Evolutionary conservation across 208 protist genomes (phyloP).

Genomic region (Hexamita inflata): DNA sequence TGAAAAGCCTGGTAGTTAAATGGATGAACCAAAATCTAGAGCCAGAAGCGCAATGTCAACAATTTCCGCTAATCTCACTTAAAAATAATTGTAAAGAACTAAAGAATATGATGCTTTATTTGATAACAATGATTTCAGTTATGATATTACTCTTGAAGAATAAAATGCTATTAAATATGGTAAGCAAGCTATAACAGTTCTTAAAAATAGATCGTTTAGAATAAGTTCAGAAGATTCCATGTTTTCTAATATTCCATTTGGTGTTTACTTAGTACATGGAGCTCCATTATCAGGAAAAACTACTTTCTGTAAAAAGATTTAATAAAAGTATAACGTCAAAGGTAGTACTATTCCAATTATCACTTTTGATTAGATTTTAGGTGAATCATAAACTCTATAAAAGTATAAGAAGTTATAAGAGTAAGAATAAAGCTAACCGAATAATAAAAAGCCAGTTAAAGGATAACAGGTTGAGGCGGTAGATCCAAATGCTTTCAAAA

Average conservation of each 20-base stretch:
- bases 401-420: background rate
- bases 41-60: too few relatives aligned
- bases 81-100: background rate
- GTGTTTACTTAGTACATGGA: background rate
- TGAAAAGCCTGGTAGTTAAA: too few relatives aligned
- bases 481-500: background rate
- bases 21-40: too few relatives aligned
- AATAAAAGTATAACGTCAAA: background rate
- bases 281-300: background rate
- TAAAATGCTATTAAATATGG: background rate
- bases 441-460: background rate
- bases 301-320: background rate
- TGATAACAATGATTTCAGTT: background rate
- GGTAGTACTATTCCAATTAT: background rate
- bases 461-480: too few relatives aligned
- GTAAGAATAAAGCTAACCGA: background rate
- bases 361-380: background rate
- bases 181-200: background rate
- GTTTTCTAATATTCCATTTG: background rate
- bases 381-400: background rate
- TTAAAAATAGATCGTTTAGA: background rate
- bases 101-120: background rate
- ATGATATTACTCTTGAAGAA: background rate
- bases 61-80: too few relatives aligned
- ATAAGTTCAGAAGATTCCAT: background rate